These are phyloP conservation scores for Saturnispora serradocipensis DNA, from an alignment of 805 yeast genomes.

Conservation along the genomic window DNA sequence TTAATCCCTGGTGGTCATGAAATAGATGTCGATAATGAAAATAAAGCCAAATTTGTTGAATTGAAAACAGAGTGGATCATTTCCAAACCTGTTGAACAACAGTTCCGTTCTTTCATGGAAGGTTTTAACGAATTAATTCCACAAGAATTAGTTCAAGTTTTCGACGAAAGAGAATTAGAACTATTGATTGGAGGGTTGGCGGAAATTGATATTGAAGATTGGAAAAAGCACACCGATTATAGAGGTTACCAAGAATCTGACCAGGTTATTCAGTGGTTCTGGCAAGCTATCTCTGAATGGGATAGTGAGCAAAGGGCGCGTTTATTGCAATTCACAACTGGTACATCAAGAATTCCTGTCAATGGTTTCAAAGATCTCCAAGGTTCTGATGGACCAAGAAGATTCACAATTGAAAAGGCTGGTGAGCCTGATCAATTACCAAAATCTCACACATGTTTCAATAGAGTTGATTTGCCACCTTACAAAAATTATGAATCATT, in stretches of 20 bases:
- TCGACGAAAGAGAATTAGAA: constrained; percentile 96
- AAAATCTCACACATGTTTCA: constrained; percentile 97
- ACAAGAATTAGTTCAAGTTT: constrained; percentile 90
- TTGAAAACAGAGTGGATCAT: constrained; percentile 94
- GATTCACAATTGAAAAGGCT: constrained; percentile 97
- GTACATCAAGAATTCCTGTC: constrained; percentile 98
- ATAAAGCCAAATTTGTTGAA: constrained; percentile 92
- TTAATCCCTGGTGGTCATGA: constrained; percentile 82
- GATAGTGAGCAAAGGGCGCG: constrained; percentile 95
- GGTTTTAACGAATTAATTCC: constrained; percentile 98
- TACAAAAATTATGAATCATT: constrained; percentile 75
- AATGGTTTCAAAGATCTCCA: constrained; percentile 98
- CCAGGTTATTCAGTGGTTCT: constrained; percentile 97
- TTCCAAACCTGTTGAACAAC: constrained; percentile 86
- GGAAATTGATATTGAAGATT: constrained; percentile 95
- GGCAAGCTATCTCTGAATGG: constrained; percentile 91
- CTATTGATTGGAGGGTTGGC: constrained; percentile 96
- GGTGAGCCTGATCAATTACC: constrained; percentile 92
- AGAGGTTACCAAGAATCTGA: constrained; percentile 96
- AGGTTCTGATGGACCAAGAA: constrained; percentile 98
- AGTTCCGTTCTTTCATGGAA: constrained; percentile 90
- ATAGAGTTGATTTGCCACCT: constrained; percentile 96
- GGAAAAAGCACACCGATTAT: constrained; percentile 98
- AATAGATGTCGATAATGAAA: constrained; percentile 88
- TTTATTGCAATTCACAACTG: constrained; percentile 92